Conservation (phyloP, 2,329 filamentous ascomycete genomes). For the Bimuria novae-zelandiae region DNA sequence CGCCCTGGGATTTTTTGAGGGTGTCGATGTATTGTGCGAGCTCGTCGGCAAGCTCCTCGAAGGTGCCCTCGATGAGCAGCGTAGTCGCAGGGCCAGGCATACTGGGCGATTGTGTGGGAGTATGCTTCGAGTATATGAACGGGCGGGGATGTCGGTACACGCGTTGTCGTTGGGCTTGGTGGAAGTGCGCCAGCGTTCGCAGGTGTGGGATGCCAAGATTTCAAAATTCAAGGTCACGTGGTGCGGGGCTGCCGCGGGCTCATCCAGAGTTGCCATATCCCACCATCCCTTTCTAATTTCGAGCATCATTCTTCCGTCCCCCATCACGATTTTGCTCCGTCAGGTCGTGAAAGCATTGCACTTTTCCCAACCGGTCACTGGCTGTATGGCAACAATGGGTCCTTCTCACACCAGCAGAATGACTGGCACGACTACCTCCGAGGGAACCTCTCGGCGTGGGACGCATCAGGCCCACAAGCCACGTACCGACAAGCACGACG, state of each 20-base stretch:
- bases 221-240: constrained; percentile 25
- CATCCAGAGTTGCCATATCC: too few relatives aligned
- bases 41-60: constrained; percentile 90
- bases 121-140: constrained; percentile 27
- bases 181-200: constrained; percentile 23
- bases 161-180: constrained; percentile 31
- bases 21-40: constrained; percentile 92
- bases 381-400: constrained; percentile 17
- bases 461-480: constrained; percentile 13
- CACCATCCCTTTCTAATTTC: too few relatives aligned
- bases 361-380: too few relatives aligned
- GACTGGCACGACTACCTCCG: constrained; percentile 9
- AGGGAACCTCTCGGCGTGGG: constrained; percentile 14
- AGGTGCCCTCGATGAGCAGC: constrained; percentile 83
- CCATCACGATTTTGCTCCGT: too few relatives aligned
- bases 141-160: constrained; percentile 10
- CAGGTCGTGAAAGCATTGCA: too few relatives aligned
- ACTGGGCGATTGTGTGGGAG: constrained; percentile 29
- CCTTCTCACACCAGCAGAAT: constrained; percentile 18
- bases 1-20: constrained; percentile 67
- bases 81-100: constrained; percentile 67
- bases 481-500: constrained; percentile 7
- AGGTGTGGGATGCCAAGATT: constrained; percentile 36
- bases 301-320: too few relatives aligned
- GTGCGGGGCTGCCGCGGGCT: not conserved